Evolutionary conservation across 2,329 filamentous ascomycete genomes (phyloP).

Genomic region (Cadophora luteo-olivacea): DNA sequence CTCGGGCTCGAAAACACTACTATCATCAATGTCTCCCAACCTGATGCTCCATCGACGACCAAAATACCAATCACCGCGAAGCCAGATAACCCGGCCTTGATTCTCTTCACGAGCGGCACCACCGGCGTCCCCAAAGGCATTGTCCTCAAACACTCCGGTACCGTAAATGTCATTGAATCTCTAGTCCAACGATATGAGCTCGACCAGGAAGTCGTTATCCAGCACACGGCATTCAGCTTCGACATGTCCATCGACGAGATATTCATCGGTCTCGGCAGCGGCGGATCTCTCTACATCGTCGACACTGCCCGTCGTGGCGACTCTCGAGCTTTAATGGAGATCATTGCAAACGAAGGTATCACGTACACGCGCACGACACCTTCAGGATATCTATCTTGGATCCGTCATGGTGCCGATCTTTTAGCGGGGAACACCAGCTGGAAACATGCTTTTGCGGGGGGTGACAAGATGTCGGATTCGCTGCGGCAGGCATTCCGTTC

Average conservation of each 20-base stretch:
- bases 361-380: neutral
- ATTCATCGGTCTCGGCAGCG: constrained; percentile 21
- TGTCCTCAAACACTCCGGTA: neutral
- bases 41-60: constrained; percentile 18
- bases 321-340: neutral
- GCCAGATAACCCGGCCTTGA: neutral
- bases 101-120: neutral
- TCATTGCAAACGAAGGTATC: constrained; percentile 1
- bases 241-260: constrained; percentile 21
- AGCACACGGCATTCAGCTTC: constrained; percentile 27
- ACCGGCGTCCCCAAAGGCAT: neutral
- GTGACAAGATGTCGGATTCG: neutral
- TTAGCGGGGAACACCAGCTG: neutral
- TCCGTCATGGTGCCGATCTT: neutral
- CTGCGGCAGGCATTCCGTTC: neutral
- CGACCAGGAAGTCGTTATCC: constrained; percentile 13
- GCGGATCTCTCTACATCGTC: constrained; percentile 21
- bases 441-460: constrained; percentile 1
- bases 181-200: neutral
- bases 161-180: neutral
- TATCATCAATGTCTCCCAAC: neutral
- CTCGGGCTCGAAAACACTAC: neutral
- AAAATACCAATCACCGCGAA: neutral
- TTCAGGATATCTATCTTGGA: neutral
- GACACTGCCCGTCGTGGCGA: constrained; percentile 14